phyloP scores from a whole-genome alignment of 148 eudicot genomes.

The Polygonum aviculare region DNA sequence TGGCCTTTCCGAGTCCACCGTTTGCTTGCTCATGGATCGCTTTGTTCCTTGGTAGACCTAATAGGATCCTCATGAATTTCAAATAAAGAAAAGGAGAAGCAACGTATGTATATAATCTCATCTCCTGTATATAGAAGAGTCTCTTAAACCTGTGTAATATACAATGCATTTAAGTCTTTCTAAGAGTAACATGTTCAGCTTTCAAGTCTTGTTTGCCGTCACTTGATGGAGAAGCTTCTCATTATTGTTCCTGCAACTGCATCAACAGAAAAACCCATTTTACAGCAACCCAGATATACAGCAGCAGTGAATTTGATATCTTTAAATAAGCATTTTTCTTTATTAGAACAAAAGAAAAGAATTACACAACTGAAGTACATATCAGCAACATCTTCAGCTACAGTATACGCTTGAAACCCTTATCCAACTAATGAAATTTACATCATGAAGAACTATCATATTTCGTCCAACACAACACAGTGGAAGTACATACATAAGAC shows the following conservation, averaged over 20 bases:
- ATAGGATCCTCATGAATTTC: neutral
- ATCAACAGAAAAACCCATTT: no score
- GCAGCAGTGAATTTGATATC: no score
- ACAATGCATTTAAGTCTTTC: no score
- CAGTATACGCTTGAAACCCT: no score
- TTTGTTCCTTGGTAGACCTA: constrained; percentile 40
- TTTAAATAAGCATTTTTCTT: no score
- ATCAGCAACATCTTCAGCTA: no score
- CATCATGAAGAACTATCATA: neutral
- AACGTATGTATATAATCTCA: neutral
- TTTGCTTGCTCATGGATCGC: constrained; percentile 58
- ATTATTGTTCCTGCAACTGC: neutral
- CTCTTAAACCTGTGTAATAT: neutral
- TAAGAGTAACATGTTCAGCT: neutral
- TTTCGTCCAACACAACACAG: neutral
- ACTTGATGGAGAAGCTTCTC: neutral
- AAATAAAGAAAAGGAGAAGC: neutral
- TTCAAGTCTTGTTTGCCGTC: neutral
- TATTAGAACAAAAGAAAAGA: no score
- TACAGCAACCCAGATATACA: no score
- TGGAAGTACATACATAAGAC: no score
- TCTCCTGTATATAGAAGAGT: neutral
- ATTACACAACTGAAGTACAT: no score
- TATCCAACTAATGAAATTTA: neutral
- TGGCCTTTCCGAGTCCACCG: constrained; percentile 38